Evolutionary conservation across 2,329 filamentous ascomycete species (phyloP), one percentile per base, ranked within the genome.

Genomic region (Tolypocladium album): DNA sequence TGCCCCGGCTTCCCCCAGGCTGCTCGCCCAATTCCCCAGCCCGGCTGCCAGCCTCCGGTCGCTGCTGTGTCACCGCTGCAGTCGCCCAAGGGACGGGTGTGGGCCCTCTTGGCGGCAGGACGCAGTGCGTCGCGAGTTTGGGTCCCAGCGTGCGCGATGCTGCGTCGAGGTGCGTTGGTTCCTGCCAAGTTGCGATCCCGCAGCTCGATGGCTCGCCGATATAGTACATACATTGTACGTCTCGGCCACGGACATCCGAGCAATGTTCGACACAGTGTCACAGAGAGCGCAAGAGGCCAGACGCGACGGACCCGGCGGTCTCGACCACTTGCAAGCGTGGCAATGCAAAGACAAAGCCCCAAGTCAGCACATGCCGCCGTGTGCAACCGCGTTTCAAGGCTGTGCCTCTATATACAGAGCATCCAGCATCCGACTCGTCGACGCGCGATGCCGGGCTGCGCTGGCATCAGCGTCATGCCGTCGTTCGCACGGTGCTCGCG

Each of bases 131-230:
- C n/a, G 31, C 50, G 20, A n/a, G 31, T 15, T 15, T 13, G 12
- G 31, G 50, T 36, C 50, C 50, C 50, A 34, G 20, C 50, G n/a
- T 36, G 31, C 31, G 61, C 59, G 60, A 61, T 59, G 57, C 57
- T 45, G 55, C 57, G 57, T 58, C 57, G 61, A 63, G 58, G 61
- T 60, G 60, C 61, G 59, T 59, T n/a, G 13, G 45, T 43, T n/a
- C 45, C 22, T 58, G 43, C 22, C 55, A 55, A 24, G 34, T 58
- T 40, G 27, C 17, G 47, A 53, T 53, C 7, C 50, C 17, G 50
- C 50, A 22, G 50, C 50, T 53, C 50, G 31, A 53, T 53, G 50
- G 50, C 50, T 36, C 50, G 31, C 34, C 50, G 31, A 53, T 53
- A 53, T 53, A 53, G 50, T 36, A 53, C 50, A 36, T 34, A n/a